Conservation (phyloP, 805 yeast genomes). For the Wickerhamiella siamensis region DNA sequence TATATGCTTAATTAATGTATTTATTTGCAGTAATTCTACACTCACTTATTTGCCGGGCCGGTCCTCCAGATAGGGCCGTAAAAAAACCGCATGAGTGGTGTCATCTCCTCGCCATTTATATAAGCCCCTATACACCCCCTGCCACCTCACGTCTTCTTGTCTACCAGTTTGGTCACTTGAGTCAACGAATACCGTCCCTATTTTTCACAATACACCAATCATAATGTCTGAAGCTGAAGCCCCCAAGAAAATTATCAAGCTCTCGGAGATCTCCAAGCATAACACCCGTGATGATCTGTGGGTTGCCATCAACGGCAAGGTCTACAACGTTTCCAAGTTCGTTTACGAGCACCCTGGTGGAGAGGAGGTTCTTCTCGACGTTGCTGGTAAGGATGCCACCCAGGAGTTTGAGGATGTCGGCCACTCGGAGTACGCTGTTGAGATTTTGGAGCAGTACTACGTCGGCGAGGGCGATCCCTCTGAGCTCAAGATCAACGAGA, state of each 20-base stretch:
- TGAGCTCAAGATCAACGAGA: constrained; percentile 21
- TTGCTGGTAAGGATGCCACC: constrained; percentile 72
- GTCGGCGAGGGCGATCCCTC: constrained; percentile 65
- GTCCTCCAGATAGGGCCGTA: no score
- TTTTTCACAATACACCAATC: no score
- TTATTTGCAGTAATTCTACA: no score
- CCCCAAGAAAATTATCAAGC: constrained; percentile 20
- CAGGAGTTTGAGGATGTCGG: constrained; percentile 72
- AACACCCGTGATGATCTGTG: constrained; percentile 45
- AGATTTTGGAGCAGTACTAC: constrained; percentile 47
- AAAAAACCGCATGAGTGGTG: no score
- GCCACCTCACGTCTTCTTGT: neutral
- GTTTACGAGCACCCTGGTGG: constrained; percentile 69
- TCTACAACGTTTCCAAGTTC: constrained; percentile 46
- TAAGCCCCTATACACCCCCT: neutral
- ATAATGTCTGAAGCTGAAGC: constrained; percentile 2
- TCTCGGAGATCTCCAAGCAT: constrained; percentile 32
- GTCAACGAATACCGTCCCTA: neutral
- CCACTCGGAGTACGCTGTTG: constrained; percentile 92
- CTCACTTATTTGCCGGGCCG: no score
- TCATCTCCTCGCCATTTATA: neutral
- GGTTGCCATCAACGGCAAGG: constrained; percentile 58
- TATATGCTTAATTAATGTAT: no score
- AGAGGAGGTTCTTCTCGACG: constrained; percentile 61
- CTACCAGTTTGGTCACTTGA: neutral